Conservation (phyloP, 2,329 filamentous ascomycete species). For the Sporothrix mexicana region DNA sequence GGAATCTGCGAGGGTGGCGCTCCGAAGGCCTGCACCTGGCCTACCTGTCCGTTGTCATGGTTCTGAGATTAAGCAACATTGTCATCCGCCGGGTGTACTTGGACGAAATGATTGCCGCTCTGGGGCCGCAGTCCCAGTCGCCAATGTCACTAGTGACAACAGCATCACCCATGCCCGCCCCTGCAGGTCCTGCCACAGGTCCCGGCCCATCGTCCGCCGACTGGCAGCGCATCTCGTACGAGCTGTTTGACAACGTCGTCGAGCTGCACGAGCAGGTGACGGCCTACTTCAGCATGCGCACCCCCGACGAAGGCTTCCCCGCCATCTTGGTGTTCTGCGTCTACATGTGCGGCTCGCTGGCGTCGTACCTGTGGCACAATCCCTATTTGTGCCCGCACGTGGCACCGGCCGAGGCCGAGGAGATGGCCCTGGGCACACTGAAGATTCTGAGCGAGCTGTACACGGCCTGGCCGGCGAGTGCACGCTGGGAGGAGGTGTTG, state of each 20-base stretch:
- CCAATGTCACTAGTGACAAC: neutral
- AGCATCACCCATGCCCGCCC: neutral
- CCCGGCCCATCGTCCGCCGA: neutral
- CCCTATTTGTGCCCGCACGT: slow-evolving; percentile 35
- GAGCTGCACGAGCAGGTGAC: slow-evolving; percentile 47
- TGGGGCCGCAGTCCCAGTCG: neutral
- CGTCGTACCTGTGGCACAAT: slow-evolving; percentile 36
- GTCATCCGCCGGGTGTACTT: slow-evolving; percentile 61
- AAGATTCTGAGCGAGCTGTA: slow-evolving; percentile 39
- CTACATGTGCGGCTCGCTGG: slow-evolving; percentile 49
- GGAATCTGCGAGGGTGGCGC: slow-evolving; percentile 54
- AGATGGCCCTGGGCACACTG: slow-evolving; percentile 37
- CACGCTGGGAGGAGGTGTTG: slow-evolving; percentile 39
- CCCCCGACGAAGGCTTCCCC: slow-evolving; percentile 40
- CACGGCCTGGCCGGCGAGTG: slow-evolving; percentile 38
- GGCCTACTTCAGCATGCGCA: slow-evolving; percentile 34
- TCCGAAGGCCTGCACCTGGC: slow-evolving; percentile 56
- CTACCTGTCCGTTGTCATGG: slow-evolving; percentile 61
- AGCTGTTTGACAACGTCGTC: slow-evolving; percentile 47
- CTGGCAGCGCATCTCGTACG: slow-evolving; percentile 32
- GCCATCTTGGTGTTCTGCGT: slow-evolving; percentile 50
- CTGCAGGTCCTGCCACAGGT: too few species aligned
- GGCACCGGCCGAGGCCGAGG: slow-evolving; percentile 33
- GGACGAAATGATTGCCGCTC: slow-evolving; percentile 54
- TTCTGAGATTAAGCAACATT: slow-evolving; percentile 61